These are phyloP conservation scores for Hortaea sp. DNA, from an alignment of 2,329 filamentous ascomycete genomes.

Conservation along the genomic window DNA sequence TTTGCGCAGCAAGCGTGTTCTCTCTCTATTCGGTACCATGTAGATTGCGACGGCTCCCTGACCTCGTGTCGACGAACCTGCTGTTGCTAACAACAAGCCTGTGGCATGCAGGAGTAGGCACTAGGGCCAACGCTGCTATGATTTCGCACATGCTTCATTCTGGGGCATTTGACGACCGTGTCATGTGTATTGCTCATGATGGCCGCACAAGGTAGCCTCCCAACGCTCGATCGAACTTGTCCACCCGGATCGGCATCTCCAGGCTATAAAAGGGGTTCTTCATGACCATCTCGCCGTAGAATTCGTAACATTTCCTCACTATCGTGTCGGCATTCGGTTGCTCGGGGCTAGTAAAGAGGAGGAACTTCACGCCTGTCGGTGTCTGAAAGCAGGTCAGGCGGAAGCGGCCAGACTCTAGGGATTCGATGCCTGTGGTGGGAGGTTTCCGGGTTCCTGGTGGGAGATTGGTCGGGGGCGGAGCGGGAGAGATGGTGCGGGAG, in stretches of 20 bases:
- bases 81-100: no score
- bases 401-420: conserved; percentile 89
- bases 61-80: no score
- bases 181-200: conserved; percentile 4
- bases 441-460: conserved; percentile 37
- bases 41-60: no score
- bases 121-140: no score
- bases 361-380: conserved; percentile 85
- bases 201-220: conserved; percentile 25
- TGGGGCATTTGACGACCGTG: no score
- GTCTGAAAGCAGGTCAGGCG: conserved; percentile 94
- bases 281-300: conserved; percentile 97
- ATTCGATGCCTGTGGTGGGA: conserved; percentile 67
- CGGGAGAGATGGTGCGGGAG: conserved; percentile 41
- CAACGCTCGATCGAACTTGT: conserved; percentile 73
- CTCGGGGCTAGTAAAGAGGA: conserved; percentile 85
- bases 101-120: no score
- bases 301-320: conserved; percentile 77
- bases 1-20: no score
- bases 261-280: conserved; percentile 98
- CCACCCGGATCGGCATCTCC: conserved; percentile 94
- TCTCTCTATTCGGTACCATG: no score
- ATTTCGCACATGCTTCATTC: no score
- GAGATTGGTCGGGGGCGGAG: conserved; percentile 24
- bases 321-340: conserved; percentile 80